phyloP scores from a whole-genome alignment of 202 grass and related monocot species.

The Setaria italica region DNA sequence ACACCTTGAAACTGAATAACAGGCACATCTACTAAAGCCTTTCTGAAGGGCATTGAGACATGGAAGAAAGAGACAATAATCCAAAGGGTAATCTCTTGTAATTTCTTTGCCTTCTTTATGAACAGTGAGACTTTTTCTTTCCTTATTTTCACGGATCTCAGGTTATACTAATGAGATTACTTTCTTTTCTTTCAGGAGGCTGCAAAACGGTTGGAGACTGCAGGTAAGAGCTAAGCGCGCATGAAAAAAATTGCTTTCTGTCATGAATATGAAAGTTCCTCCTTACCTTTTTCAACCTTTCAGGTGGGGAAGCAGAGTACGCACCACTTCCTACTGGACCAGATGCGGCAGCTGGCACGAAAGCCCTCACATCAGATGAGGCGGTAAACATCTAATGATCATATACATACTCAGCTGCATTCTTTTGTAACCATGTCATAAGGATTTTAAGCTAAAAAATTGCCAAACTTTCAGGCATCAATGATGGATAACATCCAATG shows the following conservation, averaged over 20 bases:
- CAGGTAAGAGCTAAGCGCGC: conserved; percentile 64
- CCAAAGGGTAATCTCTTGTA: conserved; percentile 62
- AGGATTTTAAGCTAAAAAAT: conserved; percentile 35
- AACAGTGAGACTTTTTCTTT: conserved; percentile 15
- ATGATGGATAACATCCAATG: conserved; percentile 74
- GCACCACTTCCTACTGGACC: conserved; percentile 64
- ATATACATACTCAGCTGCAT: conserved; percentile 18
- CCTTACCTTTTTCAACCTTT: conserved; percentile 44
- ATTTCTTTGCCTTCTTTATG: conserved; percentile 17
- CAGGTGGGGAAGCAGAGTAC: conserved; percentile 67
- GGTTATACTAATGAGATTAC: conserved; percentile 33
- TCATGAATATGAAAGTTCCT: conserved; percentile 25
- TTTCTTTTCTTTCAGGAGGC: conserved; percentile 65
- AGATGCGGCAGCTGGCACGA: conserved; percentile 45
- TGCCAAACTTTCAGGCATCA: conserved; percentile 61
- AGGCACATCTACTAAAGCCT: conserved; percentile 89
- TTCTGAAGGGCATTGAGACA: conserved; percentile 80
- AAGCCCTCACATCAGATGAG: conserved; percentile 42
- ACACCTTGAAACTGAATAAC: conserved; percentile 27
- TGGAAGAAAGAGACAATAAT: conserved; percentile 85
- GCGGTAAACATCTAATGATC: conserved; percentile 50
- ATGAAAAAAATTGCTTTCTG: conserved; percentile 26
- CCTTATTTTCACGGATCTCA: conserved; percentile 8
- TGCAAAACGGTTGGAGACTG: conserved; percentile 55
- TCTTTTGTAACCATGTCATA: conserved; percentile 22